A percentile compares a stretch with the other conserved stretches of the same genome.
Evolutionary conservation across 495 filamentous ascomycete species (phyloP).

Genomic region (Trichoderma parareesei): DNA sequence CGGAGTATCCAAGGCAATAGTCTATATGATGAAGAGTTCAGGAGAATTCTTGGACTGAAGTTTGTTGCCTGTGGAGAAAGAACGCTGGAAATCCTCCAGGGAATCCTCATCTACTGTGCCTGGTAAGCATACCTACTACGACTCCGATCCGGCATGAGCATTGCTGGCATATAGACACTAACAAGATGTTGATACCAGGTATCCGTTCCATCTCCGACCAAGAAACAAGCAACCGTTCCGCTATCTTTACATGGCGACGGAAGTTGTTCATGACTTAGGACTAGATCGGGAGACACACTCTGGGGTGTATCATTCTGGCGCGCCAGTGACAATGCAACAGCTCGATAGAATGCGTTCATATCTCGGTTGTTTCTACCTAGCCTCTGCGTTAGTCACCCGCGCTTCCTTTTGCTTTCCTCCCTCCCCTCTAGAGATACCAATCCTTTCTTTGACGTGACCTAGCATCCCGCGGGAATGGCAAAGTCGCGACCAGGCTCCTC

Average conservation of each 20-base stretch:
- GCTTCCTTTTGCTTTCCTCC: too few relatives aligned
- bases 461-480: constrained; percentile 30
- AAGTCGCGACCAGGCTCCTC: constrained; percentile 16
- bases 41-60: constrained; percentile 40
- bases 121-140: constrained; percentile 27
- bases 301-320: background rate
- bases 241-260: constrained; percentile 39
- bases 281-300: constrained; percentile 28
- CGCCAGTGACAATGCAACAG: constrained; percentile 14
- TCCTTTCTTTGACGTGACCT: constrained; percentile 7
- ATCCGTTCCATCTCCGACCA: constrained; percentile 40
- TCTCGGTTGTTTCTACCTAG: constrained; percentile 29
- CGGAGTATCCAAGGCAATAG: constrained; percentile 35
- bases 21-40: constrained; percentile 42
- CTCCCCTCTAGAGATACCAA: background rate
- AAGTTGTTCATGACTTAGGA: constrained; percentile 37
- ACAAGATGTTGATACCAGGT: constrained; percentile 22
- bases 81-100: constrained; percentile 36
- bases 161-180: background rate
- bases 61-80: constrained; percentile 40
- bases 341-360: constrained; percentile 32
- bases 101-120: constrained; percentile 35
- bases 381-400: constrained; percentile 25
- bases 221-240: constrained; percentile 35
- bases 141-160: background rate